These are phyloP conservation scores for Fusarium palustre DNA, from an alignment of 2,329 filamentous ascomycete species.

Conservation along the genomic window DNA sequence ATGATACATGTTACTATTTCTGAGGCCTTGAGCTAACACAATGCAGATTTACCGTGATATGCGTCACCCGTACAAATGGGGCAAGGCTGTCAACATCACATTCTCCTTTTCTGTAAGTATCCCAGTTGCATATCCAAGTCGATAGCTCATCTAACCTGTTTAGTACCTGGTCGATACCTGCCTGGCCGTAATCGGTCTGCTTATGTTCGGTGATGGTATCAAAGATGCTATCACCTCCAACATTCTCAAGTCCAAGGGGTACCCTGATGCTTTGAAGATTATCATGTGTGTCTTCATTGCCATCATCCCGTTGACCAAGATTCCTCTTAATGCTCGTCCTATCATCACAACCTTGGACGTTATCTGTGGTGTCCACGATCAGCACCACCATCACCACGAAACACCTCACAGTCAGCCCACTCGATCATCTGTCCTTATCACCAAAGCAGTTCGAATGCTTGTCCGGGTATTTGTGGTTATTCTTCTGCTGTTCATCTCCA, in stretches of 20 bases:
- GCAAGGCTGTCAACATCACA: slow-evolving; percentile 78
- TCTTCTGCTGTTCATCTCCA: slow-evolving; percentile 80
- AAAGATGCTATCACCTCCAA: slow-evolving; percentile 92
- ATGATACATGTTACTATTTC: slow-evolving; percentile 30
- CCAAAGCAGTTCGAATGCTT: slow-evolving; percentile 61
- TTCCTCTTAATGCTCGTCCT: slow-evolving; percentile 89
- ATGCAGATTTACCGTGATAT: slow-evolving; percentile 70
- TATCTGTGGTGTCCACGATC: slow-evolving; percentile 76
- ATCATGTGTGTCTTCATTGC: slow-evolving; percentile 87
- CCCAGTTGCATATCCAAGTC: neutral
- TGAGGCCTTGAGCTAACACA: slow-evolving; percentile 4
- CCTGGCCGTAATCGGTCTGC: slow-evolving; percentile 84
- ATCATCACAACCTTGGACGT: slow-evolving; percentile 89
- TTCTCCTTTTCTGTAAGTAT: slow-evolving; percentile 82
- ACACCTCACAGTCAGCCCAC: slow-evolving; percentile 42
- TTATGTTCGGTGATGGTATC: slow-evolving; percentile 96
- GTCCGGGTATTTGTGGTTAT: slow-evolving; percentile 75
- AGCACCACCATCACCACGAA: slow-evolving; percentile 53
- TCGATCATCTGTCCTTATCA: slow-evolving; percentile 59
- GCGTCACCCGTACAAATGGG: slow-evolving; percentile 84
- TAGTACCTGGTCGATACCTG: slow-evolving; percentile 82
- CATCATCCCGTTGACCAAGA: slow-evolving; percentile 94
- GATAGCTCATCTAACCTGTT: slow-evolving; percentile 5
- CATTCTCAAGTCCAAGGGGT: slow-evolving; percentile 79
- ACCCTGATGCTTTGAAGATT: slow-evolving; percentile 78